Base-by-base conservation (phyloP, 1,139 yeast species). In the Saccharomycopsis crataegensis region DNA sequence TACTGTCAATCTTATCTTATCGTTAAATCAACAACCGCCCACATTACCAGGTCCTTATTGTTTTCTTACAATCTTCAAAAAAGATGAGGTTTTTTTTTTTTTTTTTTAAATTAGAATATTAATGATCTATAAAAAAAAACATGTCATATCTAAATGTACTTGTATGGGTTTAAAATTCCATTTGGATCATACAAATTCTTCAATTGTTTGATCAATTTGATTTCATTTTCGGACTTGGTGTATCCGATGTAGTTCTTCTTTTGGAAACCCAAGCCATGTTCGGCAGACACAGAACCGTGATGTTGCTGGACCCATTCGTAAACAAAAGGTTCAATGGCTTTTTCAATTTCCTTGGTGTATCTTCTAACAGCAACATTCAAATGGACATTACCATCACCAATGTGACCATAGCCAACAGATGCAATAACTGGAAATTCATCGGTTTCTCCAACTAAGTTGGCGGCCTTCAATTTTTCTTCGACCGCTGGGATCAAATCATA, bases 251-350 rank as follows among this genome's bases (percentile, higher is more conserved):
- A 93, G 65, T 86, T 85, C 62, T 86, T 87, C 83, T 93, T 93
- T 65, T 91, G 96, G 78, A 93, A 87, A 0, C 99, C 99, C 58
- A 93, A 76, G 4, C 99, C 99, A 68, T 93, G 99, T 69, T 93
- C 99, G 45, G 98, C 99, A 57, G 96, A 86, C 52, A 93, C 84
- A 1, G 97, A 89, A 36, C 99, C 99, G 45, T 82, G 71, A 57
- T 77, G 77, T 58, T 83, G 78, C 53, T 79, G 76, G 58, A 93
- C 86, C 86, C 93, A 90, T 71, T 93, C 95, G 64, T 89, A 93
- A 34, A 93, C 93, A 70, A 85, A 91, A 44, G 98, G 98, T 70
- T 93, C 98, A 59, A 93, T 76, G 1, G 77, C 79, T 54, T 77
- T 71, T 70, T 91, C 98, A 55, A 91, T 85, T 38, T 74, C 77